Evolutionary conservation across 768 basidiomycete genomes (phyloP), one percentile per base, ranked within the genome.

Genomic region (Auriscalpium microsporum): DNA sequence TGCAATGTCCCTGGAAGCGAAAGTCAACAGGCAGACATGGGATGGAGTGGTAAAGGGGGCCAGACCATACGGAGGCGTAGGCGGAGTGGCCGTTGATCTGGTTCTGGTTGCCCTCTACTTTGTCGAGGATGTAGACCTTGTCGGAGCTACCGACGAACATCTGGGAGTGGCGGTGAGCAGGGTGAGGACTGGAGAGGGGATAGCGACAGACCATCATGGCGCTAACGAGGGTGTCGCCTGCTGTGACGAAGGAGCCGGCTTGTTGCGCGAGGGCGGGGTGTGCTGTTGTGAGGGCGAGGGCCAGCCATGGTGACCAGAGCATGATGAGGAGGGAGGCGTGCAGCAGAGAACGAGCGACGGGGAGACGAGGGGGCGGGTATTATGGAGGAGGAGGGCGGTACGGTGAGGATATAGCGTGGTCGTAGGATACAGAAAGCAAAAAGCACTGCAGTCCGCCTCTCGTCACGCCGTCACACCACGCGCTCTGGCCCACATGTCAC

Each of bases 101-200:
- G 4, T 79, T 78, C 3, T 76, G 75, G 65, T 94, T 93, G 35
- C 80, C 81, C 66, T 93, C 90, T 1, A 84, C 82, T 73, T 96
- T 96, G 75, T 96, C 93, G n/a, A 94, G 72, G 19, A 94, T 87
- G 70, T 94, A 94, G 36, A 94, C 86, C 67, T 83, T 90, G 61
- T 90, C 73, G 8, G 78, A 72, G 59, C 85, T 88, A 35, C 88
- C 90, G 51, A 93, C 71, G 68, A 93, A 90, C 80, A 87, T 82
- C 87, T 87, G 64, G 52, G 28, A 37, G 46, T 16, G 35, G 17
- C 52, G 62, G 16, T 48, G 42, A 48, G 55, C 23, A 48, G 50
- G 21, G 23, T 54, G 42, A 23, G 37, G 34, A 28, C 47, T 16
- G 52, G 50, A 45, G 8, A 36, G 45, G 48, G 40, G 17, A 11